Conservation (phyloP, 495 filamentous ascomycete species). For the Terfezia boudieri region DNA sequence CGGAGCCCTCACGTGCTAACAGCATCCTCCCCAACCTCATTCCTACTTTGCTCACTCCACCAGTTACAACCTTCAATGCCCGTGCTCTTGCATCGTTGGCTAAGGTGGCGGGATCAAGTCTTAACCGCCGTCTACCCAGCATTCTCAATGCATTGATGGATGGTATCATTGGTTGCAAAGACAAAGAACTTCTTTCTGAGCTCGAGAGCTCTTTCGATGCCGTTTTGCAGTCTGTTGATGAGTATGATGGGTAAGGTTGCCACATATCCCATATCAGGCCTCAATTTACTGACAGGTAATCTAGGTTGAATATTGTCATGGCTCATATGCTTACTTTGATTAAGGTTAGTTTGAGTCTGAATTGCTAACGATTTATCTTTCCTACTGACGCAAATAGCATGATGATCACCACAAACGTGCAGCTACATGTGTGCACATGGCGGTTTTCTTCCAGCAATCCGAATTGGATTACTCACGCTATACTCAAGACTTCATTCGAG, state of each 20-base stretch:
- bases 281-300: background rate
- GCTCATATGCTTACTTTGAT: conserved; percentile 65
- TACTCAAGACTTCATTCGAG: conserved; percentile 78
- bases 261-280: background rate
- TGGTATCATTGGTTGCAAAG: conserved; percentile 54
- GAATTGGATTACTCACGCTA: conserved; percentile 82
- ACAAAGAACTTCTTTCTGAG: conserved; percentile 51
- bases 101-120: conserved; percentile 65
- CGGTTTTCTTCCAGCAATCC: conserved; percentile 65
- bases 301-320: conserved; percentile 62
- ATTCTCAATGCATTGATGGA: conserved; percentile 90
- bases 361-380: no score
- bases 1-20: conserved; percentile 79
- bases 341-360: conserved; percentile 24
- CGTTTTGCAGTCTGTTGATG: conserved; percentile 79
- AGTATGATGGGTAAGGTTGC: conserved; percentile 45
- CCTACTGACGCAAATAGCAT: conserved; percentile 22
- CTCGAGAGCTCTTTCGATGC: conserved; percentile 63
- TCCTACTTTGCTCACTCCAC: conserved; percentile 66
- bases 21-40: conserved; percentile 93
- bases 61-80: conserved; percentile 89
- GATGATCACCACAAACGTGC: conserved; percentile 71
- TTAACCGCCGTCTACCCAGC: conserved; percentile 68
- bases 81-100: conserved; percentile 78
- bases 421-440: conserved; percentile 54